These are phyloP conservation scores for Telfairia occidentalis DNA, from an alignment of 331 rosid species.

Conservation along the genomic window DNA sequence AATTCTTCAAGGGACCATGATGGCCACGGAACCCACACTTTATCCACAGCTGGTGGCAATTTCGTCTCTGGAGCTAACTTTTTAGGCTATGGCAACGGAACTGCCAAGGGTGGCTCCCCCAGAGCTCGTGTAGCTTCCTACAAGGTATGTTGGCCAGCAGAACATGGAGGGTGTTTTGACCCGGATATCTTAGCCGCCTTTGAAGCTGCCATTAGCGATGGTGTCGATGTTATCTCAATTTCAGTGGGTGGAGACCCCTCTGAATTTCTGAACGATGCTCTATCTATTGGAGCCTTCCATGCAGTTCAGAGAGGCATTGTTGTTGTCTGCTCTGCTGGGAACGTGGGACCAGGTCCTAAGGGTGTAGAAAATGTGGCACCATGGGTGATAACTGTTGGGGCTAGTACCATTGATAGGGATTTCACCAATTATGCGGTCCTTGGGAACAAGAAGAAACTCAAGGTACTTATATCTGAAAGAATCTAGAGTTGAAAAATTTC, in stretches of 20 bases:
- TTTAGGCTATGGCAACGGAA: constrained; percentile 43
- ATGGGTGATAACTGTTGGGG: constrained; percentile 59
- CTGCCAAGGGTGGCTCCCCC: constrained; percentile 71
- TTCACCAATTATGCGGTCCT: constrained; percentile 29
- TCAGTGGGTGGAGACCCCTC: constrained; percentile 26
- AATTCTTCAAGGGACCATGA: constrained; percentile 30
- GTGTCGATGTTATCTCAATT: constrained; percentile 49
- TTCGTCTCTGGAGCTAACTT: constrained; percentile 26
- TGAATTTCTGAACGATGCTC: constrained; percentile 20
- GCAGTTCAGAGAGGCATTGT: constrained; percentile 33
- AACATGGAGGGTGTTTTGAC: constrained; percentile 29
- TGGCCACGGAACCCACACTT: constrained; percentile 65
- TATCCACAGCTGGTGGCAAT: constrained; percentile 58
- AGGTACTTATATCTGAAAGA: constrained; percentile 19
- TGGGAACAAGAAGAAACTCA: constrained; percentile 24
- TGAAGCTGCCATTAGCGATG: constrained; percentile 59
- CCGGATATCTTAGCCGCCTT: constrained; percentile 49
- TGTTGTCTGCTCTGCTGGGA: constrained; percentile 51
- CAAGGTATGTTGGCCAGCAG: constrained; percentile 54
- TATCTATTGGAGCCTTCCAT: constrained; percentile 58
- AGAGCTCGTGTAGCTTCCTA: constrained; percentile 57
- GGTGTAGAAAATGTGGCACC: constrained; percentile 35
- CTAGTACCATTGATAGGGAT: constrained; percentile 52
- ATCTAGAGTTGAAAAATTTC: neutral
- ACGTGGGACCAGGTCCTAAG: constrained; percentile 27